These are phyloP conservation scores for Aureobasidium sp. DNA, from an alignment of 2,329 filamentous ascomycete species.

Conservation along the genomic window DNA sequence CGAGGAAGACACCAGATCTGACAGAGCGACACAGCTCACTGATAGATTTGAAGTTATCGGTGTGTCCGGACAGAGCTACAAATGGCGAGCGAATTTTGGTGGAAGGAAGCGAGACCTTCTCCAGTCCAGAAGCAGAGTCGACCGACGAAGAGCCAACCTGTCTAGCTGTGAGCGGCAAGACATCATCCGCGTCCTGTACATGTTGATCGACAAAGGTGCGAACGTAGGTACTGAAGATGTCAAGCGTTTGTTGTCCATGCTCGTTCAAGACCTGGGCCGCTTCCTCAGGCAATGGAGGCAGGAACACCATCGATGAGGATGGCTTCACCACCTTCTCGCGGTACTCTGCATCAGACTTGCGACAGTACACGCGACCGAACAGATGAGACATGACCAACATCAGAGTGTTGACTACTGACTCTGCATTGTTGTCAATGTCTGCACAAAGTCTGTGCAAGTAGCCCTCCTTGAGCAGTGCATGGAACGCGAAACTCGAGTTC, in stretches of 20 bases:
- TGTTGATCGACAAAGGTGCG: constrained; percentile 61
- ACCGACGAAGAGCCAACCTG: constrained; percentile 30
- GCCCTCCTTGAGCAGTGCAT: constrained; percentile 61
- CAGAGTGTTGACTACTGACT: constrained; percentile 47
- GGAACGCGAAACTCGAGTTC: constrained; percentile 67
- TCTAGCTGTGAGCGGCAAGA: constrained; percentile 51
- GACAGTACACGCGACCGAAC: constrained; percentile 53
- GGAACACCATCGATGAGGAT: constrained; percentile 56
- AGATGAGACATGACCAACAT: constrained; percentile 63
- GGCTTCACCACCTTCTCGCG: constrained; percentile 42
- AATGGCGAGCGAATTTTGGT: constrained; percentile 57
- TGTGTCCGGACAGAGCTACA: constrained; percentile 60
- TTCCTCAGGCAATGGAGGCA: constrained; percentile 53
- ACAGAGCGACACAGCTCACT: constrained; percentile 58
- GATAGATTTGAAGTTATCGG: constrained; percentile 56
- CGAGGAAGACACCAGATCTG: constrained; percentile 63
- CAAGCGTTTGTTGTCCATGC: constrained; percentile 59
- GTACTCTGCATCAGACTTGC: constrained; percentile 39
- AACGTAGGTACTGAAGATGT: constrained; percentile 61
- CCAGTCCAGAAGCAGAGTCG: not conserved
- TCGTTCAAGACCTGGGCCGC: constrained; percentile 48
- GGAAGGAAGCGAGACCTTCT: constrained; percentile 24
- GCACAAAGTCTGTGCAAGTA: constrained; percentile 60
- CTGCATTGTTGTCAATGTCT: constrained; percentile 43
- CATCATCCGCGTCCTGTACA: constrained; percentile 43